Evolutionary conservation across 257 asterid genomes (phyloP), one percentile per base, ranked within the genome.

Genomic region (Fraxinus pennsylvanica): DNA sequence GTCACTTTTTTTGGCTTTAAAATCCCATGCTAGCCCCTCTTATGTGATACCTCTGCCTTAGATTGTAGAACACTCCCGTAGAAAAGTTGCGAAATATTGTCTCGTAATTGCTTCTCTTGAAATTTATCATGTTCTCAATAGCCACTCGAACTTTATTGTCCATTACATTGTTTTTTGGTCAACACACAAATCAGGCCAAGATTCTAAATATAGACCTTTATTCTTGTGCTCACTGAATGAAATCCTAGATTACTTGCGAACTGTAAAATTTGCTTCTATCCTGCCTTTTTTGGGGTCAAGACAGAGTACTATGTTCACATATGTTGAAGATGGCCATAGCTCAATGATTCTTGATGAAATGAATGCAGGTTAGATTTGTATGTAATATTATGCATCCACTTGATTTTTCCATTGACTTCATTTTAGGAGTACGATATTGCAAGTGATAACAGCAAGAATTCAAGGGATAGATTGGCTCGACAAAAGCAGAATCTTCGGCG

Each of bases 401-500:
- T 77, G 80, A 76, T 72, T 63, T 63, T 35, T 70, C 32, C 74
- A 17, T 82, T 68, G 73, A 63, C 72, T 43, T 79, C 74, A 71
- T 86, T 87, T 80, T 86, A 96, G 99, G 99, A 96, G 84, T 96
- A 87, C 81, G 99, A 96, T 83, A 85, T 91, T 84, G 91, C 96
- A 21, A 91, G 59, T 77, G 99, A 93, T 76, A 90, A 81, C 82
- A 73, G 87, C 84, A 96, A 91, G 91, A 96, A 92, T 78, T 90
- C 98, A 69, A 92, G 87, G 85, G 98, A 96, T 81, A 86, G 97
- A 77, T 84, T 96, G 88, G 92, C 92, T 76, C 90, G 97, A 41
- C 99, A 93, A 85, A 96, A 96, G 86, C 97, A 92, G 84, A 93
- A 92, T 83, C 95, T 93, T 81, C 91, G 81, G 79, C 97, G 97